A percentile compares a stretch with the other conserved stretches of the same genome.
phyloP scores from a whole-genome alignment of 139 green algal species.

The Penium margaritaceum region DNA sequence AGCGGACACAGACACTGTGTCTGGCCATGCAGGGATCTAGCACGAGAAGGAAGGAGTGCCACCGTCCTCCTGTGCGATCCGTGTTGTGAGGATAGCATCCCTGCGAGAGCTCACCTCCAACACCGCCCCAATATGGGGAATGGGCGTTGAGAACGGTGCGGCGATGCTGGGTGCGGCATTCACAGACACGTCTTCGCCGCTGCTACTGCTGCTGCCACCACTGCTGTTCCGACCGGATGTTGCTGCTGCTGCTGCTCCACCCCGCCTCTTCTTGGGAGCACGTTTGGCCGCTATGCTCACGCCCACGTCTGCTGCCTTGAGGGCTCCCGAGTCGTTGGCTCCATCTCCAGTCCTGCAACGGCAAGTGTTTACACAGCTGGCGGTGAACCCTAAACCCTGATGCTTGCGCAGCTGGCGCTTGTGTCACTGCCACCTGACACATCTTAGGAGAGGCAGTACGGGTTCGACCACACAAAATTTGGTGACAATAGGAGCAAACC shows the following conservation, averaged over 20 bases:
- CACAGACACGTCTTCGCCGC: neutral
- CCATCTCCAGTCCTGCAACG: constrained; percentile 29
- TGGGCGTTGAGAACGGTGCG: constrained; percentile 22
- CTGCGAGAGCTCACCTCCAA: too few species aligned
- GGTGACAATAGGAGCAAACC: too few species aligned
- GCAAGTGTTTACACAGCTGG: too few species aligned
- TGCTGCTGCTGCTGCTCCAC: neutral
- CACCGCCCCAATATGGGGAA: constrained; percentile 18
- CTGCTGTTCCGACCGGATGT: neutral
- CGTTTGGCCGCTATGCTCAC: constrained; percentile 10
- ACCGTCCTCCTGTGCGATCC: neutral
- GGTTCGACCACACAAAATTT: too few species aligned
- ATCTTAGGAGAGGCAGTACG: too few species aligned
- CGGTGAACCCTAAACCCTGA: too few species aligned
- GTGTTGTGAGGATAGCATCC: neutral
- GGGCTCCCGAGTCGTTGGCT: constrained; percentile 20
- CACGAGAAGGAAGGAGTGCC: too few species aligned
- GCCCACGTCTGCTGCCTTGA: constrained; percentile 32
- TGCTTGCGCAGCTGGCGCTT: too few species aligned
- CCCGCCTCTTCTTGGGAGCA: neutral
- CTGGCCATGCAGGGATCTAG: too few species aligned
- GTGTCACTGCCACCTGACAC: too few species aligned
- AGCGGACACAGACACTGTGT: too few species aligned
- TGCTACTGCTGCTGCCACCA: neutral
- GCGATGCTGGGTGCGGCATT: constrained; percentile 26